Evolutionary conservation across 2,329 filamentous ascomycete genomes (phyloP), one percentile per base, ranked within the genome.

Genomic region (Fusarium pseudoanthophilum): DNA sequence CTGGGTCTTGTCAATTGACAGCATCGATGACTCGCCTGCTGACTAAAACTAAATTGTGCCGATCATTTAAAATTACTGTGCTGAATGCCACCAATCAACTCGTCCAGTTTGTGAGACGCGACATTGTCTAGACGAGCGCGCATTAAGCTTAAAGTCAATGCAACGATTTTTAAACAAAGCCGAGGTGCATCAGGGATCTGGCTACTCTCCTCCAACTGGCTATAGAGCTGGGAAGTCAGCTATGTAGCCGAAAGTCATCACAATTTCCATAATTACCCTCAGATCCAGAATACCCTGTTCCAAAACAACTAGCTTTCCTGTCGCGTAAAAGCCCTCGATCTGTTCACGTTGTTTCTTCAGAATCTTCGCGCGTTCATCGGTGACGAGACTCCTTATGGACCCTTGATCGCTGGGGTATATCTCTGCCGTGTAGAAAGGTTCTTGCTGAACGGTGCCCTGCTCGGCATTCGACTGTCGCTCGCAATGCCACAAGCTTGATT

Each of bases 1-100:
- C 11, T 24, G 1, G 2, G 16, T 20, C 2, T 20, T 20, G 8
- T 21, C 11, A 5, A 34, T 10, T 20, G 3, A 34, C 16, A 9
- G 5, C 11, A 4, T 34, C 32, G 3, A 34, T 24, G 16, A 51
- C 21, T 13, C 5, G 11, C 21, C 15, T 18, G 16, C 11, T 24
- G 8, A 24, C 21, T 51, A 20, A 20, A 16, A 16, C 4, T 7
- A 51, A 34, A 32, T 20, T 24, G 16, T 3, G 4, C 11, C n/a
- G 8, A n/a, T 49, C 2, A 6, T 49, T 49, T 32, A 7, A 51
- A 51, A 34, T 34, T 20, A 51, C 30, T 9, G 8, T 2, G 14
- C 16, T 3, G n/a, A 51, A 24, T 30, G 16, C 16, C 5, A 14
- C 30, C 8, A 24, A 20, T 18, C 11, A 24, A 20, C 4, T 51